Base-by-base conservation (phyloP, 75 land plant species). In the Pinus albicaulis region DNA sequence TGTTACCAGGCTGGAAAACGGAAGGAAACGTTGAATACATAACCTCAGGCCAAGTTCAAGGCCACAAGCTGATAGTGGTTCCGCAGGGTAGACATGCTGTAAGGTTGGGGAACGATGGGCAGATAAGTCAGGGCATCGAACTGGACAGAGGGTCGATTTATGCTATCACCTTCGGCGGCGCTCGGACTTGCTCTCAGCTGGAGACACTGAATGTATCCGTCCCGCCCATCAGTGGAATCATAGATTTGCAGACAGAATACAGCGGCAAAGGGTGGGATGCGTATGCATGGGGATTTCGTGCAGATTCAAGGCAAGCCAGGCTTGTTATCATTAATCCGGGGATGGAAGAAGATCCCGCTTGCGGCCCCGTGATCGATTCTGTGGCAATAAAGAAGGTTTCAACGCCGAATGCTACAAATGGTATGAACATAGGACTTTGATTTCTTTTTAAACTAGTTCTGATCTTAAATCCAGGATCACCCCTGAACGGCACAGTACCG, bases 91-190 rank as follows among this genome's bases (percentile, higher is more conserved):
- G 26, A 36, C 92, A 83, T 68, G 93, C 93, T 6, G 87, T 78
- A 25, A 52, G 88, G 59, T 80, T 91, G 14, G 91, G 93, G 44
- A 89, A 89, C 76, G 87, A 89, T 57, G 93, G 88, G 0, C 85
- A 83, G 82, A 79, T 91, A 38, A 79, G 83, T 57, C 93, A 91
- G 73, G 80, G 58, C 5, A 14, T 91, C 15, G 71, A 62, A 57
- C 77, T 88, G 22, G 87, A 85, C 61, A 85, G 86, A 74, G 90
- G 92, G 12, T 75, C 88, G 4, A 53, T 75, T 5, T 90, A 88
- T 79, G 73, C 92, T n/a, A 70, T 90, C 41, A 88, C 90, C 3
- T 90, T 90, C 82, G 88, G 90, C 52, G 87, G 90, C 17, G 92
- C 92, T 4, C 77, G 92, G 53, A 90, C 92, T 8, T 90, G 92